Percentiles rank a stretch among this genome's conserved stretches.
Evolutionary conservation across 106 monocot species (phyloP).

Genomic region (Apostasia shenzhenica): DNA sequence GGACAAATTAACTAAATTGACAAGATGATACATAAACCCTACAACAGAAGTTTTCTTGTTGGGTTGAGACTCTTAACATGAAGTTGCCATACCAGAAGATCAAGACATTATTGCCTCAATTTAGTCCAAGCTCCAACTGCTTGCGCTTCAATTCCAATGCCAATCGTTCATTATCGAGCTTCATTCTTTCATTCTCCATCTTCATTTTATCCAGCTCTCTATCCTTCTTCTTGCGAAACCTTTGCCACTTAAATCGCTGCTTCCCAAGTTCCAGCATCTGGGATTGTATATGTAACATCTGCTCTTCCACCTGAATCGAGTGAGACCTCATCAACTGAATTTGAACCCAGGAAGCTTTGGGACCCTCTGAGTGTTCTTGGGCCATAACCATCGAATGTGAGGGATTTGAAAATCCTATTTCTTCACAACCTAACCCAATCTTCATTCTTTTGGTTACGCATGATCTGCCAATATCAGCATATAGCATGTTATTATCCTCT

Average conservation of each 20-base stretch:
- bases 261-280: constrained; percentile 53
- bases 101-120: constrained; percentile 3
- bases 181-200: constrained; percentile 70
- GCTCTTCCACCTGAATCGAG: constrained; percentile 37
- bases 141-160: constrained; percentile 54
- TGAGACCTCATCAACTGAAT: constrained; percentile 23
- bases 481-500: constrained; percentile 18
- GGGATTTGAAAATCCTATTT: constrained; percentile 11
- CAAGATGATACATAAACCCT: no score
- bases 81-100: background rate
- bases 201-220: constrained; percentile 48
- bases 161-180: constrained; percentile 62
- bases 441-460: constrained; percentile 34
- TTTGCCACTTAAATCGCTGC: constrained; percentile 59
- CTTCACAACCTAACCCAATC: constrained; percentile 11
- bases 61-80: background rate
- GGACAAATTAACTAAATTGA: no score
- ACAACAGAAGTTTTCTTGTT: no score
- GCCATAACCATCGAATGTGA: constrained; percentile 30
- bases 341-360: constrained; percentile 10
- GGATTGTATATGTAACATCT: constrained; percentile 41
- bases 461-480: constrained; percentile 15
- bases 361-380: constrained; percentile 28
- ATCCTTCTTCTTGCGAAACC: constrained; percentile 61
- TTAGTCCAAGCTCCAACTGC: constrained; percentile 44